These are phyloP conservation scores for Coemansia sp. DNA, from an alignment of 192 early-diverging fungal species.

Conservation along the genomic window DNA sequence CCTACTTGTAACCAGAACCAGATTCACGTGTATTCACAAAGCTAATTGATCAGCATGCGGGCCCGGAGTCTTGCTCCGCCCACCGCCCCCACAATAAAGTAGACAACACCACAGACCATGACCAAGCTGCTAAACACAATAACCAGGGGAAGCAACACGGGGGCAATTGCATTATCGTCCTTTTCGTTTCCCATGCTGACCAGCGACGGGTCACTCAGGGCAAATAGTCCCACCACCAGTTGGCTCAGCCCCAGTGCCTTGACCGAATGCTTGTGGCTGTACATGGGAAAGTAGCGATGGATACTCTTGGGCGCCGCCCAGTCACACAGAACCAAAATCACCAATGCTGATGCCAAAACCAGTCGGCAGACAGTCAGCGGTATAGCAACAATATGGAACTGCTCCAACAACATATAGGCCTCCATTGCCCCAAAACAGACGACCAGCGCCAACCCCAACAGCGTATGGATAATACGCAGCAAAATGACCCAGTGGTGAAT, in stretches of 20 bases:
- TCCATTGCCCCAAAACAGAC: constrained; percentile 25
- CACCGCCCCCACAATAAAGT: constrained; percentile 31
- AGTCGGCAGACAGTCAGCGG: constrained; percentile 34
- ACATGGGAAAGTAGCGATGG: constrained; percentile 35
- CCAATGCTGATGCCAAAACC: constrained; percentile 10
- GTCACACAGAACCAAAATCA: constrained; percentile 29
- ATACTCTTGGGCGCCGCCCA: constrained; percentile 10
- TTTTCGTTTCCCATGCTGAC: constrained; percentile 4
- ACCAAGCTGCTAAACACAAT: constrained; percentile 18
- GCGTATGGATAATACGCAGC: constrained; percentile 14
- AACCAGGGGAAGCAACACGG: constrained; percentile 21
- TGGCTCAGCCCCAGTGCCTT: constrained; percentile 37
- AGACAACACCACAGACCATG: constrained; percentile 11
- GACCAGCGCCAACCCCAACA: constrained; percentile 6
- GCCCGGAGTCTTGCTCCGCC: constrained; percentile 23
- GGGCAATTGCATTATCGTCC: constrained; percentile 3
- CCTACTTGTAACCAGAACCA: too few relatives aligned
- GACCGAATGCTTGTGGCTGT: constrained; percentile 15
- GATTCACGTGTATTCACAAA: too few relatives aligned
- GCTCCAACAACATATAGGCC: constrained; percentile 22
- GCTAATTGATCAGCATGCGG: not conserved
- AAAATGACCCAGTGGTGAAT: not conserved
- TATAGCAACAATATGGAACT: constrained; percentile 14
- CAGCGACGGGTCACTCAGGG: constrained; percentile 28
- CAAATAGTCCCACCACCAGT: constrained; percentile 26